Conservation (phyloP, 371 early-diverging fungal species). For the Cokeromyces recurvatus region DNA sequence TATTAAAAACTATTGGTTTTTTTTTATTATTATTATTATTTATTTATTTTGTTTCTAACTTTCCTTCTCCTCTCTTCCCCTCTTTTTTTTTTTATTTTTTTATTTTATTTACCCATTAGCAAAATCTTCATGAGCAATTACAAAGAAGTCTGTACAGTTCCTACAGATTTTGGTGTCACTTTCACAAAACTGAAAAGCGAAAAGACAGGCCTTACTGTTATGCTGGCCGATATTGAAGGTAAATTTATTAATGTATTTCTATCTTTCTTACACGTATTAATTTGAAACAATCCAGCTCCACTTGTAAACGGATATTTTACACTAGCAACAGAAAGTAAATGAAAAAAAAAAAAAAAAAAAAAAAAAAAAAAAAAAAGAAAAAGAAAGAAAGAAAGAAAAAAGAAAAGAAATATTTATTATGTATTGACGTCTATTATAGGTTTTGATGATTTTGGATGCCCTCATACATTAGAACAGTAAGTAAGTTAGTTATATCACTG, state of each 20-base stretch:
- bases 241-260: neutral
- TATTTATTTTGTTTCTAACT: no score
- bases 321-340: constrained; percentile 62
- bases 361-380: neutral
- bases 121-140: constrained; percentile 27
- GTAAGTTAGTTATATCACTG: neutral
- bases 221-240: constrained; percentile 65
- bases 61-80: no score
- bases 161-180: constrained; percentile 39
- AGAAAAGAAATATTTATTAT: no score
- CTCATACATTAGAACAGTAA: constrained; percentile 70
- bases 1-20: no score
- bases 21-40: no score
- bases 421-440: no score
- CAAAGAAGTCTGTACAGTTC: constrained; percentile 29
- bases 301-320: constrained; percentile 63
- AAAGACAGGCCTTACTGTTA: constrained; percentile 56
- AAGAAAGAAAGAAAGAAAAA: no score
- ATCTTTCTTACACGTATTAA: neutral
- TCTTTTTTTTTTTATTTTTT: no score
- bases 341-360: constrained; percentile 1
- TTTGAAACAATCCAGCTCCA: constrained; percentile 51
- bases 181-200: constrained; percentile 53
- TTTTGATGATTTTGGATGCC: constrained; percentile 66
- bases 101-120: no score